Evolutionary conservation across 1,284 basidiomycete species (phyloP), one percentile per base, ranked within the genome.

Genomic region (Trametes hirsuta): DNA sequence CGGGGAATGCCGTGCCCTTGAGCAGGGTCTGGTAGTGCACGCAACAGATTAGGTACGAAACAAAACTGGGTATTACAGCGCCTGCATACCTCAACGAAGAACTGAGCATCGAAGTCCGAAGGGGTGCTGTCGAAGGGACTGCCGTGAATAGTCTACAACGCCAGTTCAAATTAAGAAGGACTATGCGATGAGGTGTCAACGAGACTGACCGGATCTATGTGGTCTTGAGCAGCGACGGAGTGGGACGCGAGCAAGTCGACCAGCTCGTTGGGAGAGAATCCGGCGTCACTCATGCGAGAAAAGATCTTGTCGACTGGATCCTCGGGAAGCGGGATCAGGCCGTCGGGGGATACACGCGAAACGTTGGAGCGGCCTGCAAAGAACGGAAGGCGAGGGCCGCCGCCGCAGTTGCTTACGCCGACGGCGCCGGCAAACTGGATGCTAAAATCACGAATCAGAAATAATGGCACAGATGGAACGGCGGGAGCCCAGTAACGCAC

Each of bases 401-500:
- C 72, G 10, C 64, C 62, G 62, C 72, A 74, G 66, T 72, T 72
- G 52, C 59, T 63, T 6, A 72, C 64, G 11, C 63, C 71, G 48
- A 74, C 67, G 5, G 72, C 72, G 34, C 68, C 71, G 6, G 72
- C 69, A 45, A 73, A 71, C 45, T 71, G 68, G 41, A 73, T 72
- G 58, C 69, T 72, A 44, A 24, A 41, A 30, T 37, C 9, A 22
- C 15, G 21, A 6, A 8, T 5, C n/a, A 21, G 22, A 22, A 10
- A 52, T 21, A 11, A 22, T 35, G 5, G 22, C 10, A 8, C 45
- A 3, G 55, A 9, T 18, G 24, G 21, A 24, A 21, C 37, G 10
- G 18, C 22, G 14, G 22, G 2, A 42, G 41, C 2, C 24, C n/a
- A 21, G 2, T 14, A 41, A 67, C 68, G 47, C 53, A 71, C 68